Percentiles rank a stretch among this genome's conserved stretches.
Conservation (phyloP, 2,329 filamentous ascomycete genomes). For the Apiospora aurea region DNA sequence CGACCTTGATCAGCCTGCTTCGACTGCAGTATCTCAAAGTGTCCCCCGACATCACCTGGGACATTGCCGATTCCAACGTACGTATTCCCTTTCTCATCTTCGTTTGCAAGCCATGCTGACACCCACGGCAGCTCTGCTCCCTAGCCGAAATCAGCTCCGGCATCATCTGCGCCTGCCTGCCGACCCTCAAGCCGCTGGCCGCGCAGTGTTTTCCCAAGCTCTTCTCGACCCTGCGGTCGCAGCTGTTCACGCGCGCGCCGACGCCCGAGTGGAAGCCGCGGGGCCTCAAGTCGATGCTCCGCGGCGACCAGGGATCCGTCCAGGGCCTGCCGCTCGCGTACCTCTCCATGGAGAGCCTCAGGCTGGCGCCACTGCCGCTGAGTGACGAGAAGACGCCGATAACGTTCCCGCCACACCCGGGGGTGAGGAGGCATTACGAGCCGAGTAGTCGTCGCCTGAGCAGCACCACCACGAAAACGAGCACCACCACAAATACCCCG, state of each 20-base stretch:
- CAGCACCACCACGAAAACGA: neutral
- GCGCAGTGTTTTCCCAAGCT: neutral
- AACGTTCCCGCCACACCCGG: neutral
- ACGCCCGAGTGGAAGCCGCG: conserved; percentile 10
- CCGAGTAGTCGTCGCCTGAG: neutral
- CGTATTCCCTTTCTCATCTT: neutral
- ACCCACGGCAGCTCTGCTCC: conserved; percentile 18
- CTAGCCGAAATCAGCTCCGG: conserved; percentile 26
- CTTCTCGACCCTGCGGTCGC: conserved; percentile 12
- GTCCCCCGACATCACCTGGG: conserved; percentile 45
- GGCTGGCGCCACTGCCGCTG: neutral
- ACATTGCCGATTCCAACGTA: conserved; percentile 41
- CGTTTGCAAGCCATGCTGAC: neutral
- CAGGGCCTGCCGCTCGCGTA: conserved; percentile 14
- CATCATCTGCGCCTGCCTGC: conserved; percentile 23
- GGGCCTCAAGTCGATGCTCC: neutral
- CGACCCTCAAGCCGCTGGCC: conserved; percentile 24
- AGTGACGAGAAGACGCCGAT: neutral
- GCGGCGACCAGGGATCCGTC: neutral
- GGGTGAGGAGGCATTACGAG: neutral
- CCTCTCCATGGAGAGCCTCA: neutral
- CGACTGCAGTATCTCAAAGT: conserved; percentile 46
- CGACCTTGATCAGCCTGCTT: conserved; percentile 48
- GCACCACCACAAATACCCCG: neutral
- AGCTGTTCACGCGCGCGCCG: neutral